Base-by-base conservation (phyloP, 179 eudicot species). In the Sideroxylon spinosum region DNA sequence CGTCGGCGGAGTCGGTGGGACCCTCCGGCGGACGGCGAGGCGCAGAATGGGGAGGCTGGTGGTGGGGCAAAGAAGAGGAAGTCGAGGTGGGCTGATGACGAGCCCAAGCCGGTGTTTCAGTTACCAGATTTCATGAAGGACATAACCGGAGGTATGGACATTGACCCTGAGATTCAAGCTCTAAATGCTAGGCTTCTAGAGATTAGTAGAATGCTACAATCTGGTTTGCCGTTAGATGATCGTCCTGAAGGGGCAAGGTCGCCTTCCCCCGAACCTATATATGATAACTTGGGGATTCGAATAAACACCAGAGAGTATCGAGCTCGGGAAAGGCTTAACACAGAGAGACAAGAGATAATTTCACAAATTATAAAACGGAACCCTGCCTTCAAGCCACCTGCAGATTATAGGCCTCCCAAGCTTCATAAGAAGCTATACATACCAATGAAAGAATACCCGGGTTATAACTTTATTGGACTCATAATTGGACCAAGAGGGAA, bases 391-490 rank as follows among this genome's bases (percentile, higher is more conserved):
- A 91, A 88, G 82, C 96, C 96, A 0, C 93, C 93, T 0, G 92
- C 96, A 2, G 96, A 91, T 83, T 91, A 91, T 62, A 86, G 93
- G 8, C 93, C 96, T 0, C 96, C 96, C 0, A 91, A 91, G 89
- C 85, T 88, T 17, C 78, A 91, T 16, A 89, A 90, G 89, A 90
- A 90, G 91, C 85, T 90, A 0, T 90, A 90, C 10, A 90, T 91
- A 6, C 93, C 93, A 0, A 90, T 90, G 89, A 91, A 91, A 71
- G 96, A 91, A 79, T 88, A 80, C 53, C 93, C 93, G 0, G 92
- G 96, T 12, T 91, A 91, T 56, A 91, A 91, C 73, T 91, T 91
- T 20, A 91, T 91, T 0, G 96, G 96, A 2, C 49, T 91, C 71
- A 90, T 90, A 19, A 90, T 90, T 66, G 94, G 92, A 11, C 94